Conservation (phyloP, 169 alveolate genomes). For the Eimeria praecox region DNA sequence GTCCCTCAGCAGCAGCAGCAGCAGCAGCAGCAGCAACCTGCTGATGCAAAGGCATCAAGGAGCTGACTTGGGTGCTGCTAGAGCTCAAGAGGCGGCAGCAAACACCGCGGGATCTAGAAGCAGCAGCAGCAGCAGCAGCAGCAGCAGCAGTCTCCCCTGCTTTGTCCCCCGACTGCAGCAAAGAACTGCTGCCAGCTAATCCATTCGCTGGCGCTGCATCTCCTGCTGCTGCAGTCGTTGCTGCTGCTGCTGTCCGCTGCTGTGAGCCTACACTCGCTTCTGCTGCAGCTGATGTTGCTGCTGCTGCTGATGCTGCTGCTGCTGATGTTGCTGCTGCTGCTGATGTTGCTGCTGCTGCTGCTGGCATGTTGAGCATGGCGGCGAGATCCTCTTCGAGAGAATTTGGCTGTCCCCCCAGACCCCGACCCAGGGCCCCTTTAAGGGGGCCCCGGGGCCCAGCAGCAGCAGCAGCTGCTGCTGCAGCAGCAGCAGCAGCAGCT, state of each 20-base stretch:
- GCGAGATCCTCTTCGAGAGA: not conserved
- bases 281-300: constrained; percentile 3
- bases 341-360: constrained; percentile 3
- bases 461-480: not conserved
- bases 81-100: not conserved
- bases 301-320: not conserved
- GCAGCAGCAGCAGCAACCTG: not conserved
- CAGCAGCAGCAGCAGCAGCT: too few species aligned
- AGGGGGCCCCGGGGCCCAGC: constrained; percentile 3
- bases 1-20: not conserved
- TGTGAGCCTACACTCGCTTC: not conserved
- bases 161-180: too few species aligned
- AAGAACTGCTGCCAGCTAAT: too few species aligned
- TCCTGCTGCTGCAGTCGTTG: constrained; percentile 8
- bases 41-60: constrained; percentile 1
- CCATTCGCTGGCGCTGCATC: not conserved
- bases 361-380: constrained; percentile 3
- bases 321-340: not conserved
- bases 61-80: constrained; percentile 20
- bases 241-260: not conserved
- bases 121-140: too few species aligned
- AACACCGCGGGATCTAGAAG: not conserved
- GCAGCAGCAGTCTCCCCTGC: too few species aligned
- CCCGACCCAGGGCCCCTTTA: not conserved
- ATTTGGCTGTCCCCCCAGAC: not conserved